These are phyloP conservation scores for Capronia americana DNA, from an alignment of 2,329 filamentous ascomycete genomes.

Conservation along the genomic window DNA sequence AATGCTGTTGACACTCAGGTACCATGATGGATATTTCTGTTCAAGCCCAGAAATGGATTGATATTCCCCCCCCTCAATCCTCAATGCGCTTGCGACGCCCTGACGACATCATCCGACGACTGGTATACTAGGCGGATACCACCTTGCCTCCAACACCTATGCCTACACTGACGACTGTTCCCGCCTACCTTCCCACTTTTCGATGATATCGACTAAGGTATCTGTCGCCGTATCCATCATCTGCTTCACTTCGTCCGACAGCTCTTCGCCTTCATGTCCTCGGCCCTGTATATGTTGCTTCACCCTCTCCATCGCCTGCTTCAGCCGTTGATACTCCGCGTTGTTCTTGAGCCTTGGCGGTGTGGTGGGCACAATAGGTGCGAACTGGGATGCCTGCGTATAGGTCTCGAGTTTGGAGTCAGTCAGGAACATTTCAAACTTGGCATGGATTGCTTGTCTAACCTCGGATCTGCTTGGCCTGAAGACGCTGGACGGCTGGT, in stretches of 20 bases:
- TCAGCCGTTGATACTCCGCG: background rate
- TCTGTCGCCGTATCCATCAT: slow-evolving; percentile 7
- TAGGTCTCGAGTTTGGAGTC: background rate
- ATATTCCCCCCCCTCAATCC: background rate
- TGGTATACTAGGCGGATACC: no score
- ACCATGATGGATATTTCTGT: background rate
- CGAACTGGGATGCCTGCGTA: background rate
- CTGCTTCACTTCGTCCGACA: slow-evolving; percentile 10
- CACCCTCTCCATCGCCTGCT: slow-evolving; percentile 1
- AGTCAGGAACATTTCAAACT: background rate
- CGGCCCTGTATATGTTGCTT: slow-evolving; percentile 1
- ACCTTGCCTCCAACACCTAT: background rate
- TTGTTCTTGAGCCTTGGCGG: background rate
- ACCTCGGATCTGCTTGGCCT: background rate
- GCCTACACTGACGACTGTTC: background rate
- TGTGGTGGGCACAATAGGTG: background rate
- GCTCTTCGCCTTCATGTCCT: slow-evolving; percentile 1
- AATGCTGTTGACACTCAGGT: background rate
- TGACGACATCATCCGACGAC: background rate
- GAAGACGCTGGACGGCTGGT: background rate
- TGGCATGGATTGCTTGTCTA: background rate
- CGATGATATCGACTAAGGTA: slow-evolving; percentile 7
- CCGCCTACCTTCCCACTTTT: slow-evolving; percentile 1
- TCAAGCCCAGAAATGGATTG: background rate
- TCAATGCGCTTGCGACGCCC: background rate